Percentiles rank a stretch among this genome's conserved stretches.
These are phyloP conservation scores for Copromyces sp. DNA, from an alignment of 495 filamentous ascomycete species.

Conservation along the genomic window DNA sequence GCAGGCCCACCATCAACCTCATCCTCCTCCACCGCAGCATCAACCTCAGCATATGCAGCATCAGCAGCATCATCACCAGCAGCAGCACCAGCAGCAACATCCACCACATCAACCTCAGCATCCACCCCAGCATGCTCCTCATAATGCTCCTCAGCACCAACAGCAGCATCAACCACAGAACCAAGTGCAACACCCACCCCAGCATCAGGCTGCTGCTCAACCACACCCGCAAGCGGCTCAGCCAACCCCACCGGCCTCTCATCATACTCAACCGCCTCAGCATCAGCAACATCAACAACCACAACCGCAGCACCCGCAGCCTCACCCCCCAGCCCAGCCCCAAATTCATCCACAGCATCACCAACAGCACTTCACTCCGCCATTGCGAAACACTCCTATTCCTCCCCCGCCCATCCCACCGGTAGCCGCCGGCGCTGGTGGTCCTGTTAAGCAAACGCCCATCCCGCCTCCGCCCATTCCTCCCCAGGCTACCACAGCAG, in stretches of 20 bases:
- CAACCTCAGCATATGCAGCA: conserved; percentile 1
- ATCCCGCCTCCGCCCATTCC: conserved; percentile 24
- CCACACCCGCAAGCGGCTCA: not conserved
- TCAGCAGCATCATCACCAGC: not conserved
- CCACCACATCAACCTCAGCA: conserved; percentile 1
- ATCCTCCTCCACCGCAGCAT: not conserved
- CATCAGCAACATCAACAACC: not conserved
- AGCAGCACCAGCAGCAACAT: not conserved
- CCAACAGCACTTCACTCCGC: conserved; percentile 6
- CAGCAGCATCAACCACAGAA: not conserved
- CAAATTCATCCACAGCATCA: conserved; percentile 1
- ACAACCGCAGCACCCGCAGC: conserved; percentile 1
- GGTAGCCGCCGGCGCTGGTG: not conserved
- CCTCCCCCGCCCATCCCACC: conserved; percentile 21
- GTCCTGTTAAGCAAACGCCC: conserved; percentile 13
- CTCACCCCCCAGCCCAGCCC: not conserved
- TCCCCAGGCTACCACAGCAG: conserved; percentile 7
- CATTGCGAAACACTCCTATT: conserved; percentile 17
- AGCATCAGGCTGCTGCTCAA: not conserved
- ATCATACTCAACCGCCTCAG: not conserved
- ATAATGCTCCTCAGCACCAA: not conserved
- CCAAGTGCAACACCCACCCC: conserved; percentile 3
- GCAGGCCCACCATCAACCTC: conserved; percentile 4
- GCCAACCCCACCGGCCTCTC: not conserved
- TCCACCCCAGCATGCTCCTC: not conserved